Percentiles rank a stretch among this genome's conserved stretches.
These are phyloP conservation scores for Dactylellina sp. DNA, from an alignment of 2,329 filamentous ascomycete species.

Conservation along the genomic window DNA sequence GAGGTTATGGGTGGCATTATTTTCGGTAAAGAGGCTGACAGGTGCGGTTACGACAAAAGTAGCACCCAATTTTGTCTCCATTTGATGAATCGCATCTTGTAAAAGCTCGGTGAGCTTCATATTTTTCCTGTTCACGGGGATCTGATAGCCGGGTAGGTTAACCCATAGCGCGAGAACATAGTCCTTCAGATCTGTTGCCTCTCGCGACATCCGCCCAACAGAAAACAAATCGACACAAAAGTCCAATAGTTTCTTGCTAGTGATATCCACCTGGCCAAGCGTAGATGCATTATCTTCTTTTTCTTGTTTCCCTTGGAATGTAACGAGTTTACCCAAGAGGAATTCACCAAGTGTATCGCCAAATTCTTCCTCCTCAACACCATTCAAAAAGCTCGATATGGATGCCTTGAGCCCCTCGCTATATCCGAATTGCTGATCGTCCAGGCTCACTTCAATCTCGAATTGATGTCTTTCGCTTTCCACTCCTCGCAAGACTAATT, in stretches of 20 bases:
- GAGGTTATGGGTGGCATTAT: neutral
- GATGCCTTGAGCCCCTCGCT: neutral
- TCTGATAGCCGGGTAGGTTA: neutral
- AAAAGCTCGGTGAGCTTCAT: neutral
- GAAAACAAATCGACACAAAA: conserved; percentile 12
- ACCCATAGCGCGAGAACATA: conserved; percentile 20
- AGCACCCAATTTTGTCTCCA: conserved; percentile 7
- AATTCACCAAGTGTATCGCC: neutral
- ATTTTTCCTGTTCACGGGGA: neutral
- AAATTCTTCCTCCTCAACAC: neutral
- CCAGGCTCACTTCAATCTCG: neutral
- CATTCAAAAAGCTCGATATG: conserved; percentile 2
- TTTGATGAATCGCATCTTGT: conserved; percentile 9
- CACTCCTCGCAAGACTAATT: neutral
- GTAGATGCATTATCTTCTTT: neutral
- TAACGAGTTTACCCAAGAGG: neutral
- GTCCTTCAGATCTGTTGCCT: conserved; percentile 6
- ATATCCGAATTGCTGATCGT: neutral
- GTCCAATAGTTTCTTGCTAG: neutral
- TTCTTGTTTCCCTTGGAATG: neutral
- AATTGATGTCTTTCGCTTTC: neutral
- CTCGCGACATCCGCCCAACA: conserved; percentile 1
- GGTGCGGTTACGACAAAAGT: neutral
- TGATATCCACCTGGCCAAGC: neutral
- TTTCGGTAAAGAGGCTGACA: neutral